These are phyloP conservation scores for Phytophthora pinifolia DNA, from an alignment of 352 stramenopile genomes.

Conservation along the genomic window DNA sequence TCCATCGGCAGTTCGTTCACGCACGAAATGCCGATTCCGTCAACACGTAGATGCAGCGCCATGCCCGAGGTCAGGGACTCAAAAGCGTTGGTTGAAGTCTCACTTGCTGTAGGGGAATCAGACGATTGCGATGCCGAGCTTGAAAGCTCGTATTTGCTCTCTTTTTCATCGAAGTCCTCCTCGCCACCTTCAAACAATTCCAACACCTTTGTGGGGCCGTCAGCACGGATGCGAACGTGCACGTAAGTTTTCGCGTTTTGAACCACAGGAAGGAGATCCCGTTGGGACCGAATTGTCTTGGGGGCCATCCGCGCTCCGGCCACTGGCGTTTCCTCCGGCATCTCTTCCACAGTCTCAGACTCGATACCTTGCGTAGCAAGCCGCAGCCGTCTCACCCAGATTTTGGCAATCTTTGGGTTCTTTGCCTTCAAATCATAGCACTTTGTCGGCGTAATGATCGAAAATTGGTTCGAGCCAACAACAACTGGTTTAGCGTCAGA, in stretches of 20 bases:
- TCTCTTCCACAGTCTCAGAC: slow-evolving; percentile 15
- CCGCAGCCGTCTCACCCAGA: slow-evolving; percentile 71
- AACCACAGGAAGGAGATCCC: slow-evolving; percentile 42
- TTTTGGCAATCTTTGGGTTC: slow-evolving; percentile 62
- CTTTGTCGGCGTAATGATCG: slow-evolving; percentile 85
- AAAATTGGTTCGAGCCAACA: slow-evolving; percentile 77
- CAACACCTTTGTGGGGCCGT: slow-evolving; percentile 90
- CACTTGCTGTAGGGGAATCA: slow-evolving; percentile 67
- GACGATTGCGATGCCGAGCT: slow-evolving; percentile 62
- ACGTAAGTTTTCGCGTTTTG: slow-evolving; percentile 88
- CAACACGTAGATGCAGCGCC: slow-evolving; percentile 65
- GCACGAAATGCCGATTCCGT: slow-evolving; percentile 84
- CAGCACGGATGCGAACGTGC: slow-evolving; percentile 79
- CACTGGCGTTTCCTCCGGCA: slow-evolving; percentile 36
- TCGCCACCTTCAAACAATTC: slow-evolving; percentile 89
- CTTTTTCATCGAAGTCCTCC: slow-evolving; percentile 84
- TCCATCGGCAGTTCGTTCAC: slow-evolving; percentile 88
- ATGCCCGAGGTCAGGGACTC: slow-evolving; percentile 68
- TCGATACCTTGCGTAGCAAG: slow-evolving; percentile 51
- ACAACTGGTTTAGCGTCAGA: slow-evolving; percentile 19
- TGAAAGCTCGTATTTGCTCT: slow-evolving; percentile 78
- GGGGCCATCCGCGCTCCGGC: slow-evolving; percentile 23
- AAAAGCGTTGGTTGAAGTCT: slow-evolving; percentile 74
- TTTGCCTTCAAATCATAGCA: slow-evolving; percentile 87
- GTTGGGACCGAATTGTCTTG: slow-evolving; percentile 36